A percentile compares a stretch with the other conserved stretches of the same genome.
These are phyloP conservation scores for Gelatoporia subvermispora DNA, from an alignment of 768 basidiomycete species.

Conservation along the genomic window DNA sequence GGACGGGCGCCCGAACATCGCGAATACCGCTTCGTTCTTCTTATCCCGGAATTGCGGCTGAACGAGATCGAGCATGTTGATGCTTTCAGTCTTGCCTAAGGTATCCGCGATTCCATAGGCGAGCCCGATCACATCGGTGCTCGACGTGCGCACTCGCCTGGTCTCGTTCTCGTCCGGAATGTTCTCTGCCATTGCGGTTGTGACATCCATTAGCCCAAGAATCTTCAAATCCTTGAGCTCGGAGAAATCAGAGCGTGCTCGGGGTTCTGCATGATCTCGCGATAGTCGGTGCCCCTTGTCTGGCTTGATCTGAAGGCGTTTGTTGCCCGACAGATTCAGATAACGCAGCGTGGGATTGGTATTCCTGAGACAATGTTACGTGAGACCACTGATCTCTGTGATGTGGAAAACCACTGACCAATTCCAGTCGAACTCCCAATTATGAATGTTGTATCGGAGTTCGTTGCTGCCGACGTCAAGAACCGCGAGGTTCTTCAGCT, in stretches of 20 bases:
- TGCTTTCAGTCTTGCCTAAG: slow-evolving; percentile 69
- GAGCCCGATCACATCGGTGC: slow-evolving; percentile 86
- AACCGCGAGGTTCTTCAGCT: slow-evolving; percentile 69
- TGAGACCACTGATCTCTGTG: not conserved
- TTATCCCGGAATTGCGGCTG: slow-evolving; percentile 76
- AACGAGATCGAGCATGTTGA: slow-evolving; percentile 91
- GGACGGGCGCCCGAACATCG: slow-evolving; percentile 85
- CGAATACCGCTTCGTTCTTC: slow-evolving; percentile 84
- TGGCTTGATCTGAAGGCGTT: slow-evolving; percentile 90
- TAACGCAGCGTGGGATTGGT: slow-evolving; percentile 92
- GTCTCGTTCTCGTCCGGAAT: slow-evolving; percentile 85
- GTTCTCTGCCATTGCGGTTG: slow-evolving; percentile 50
- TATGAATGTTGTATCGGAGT: slow-evolving; percentile 95
- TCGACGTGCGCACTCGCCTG: slow-evolving; percentile 86
- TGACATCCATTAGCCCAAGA: slow-evolving; percentile 97
- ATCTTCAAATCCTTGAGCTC: slow-evolving; percentile 81
- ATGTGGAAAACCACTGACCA: slow-evolving; percentile 54
- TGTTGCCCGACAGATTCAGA: slow-evolving; percentile 96
- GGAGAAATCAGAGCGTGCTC: slow-evolving; percentile 72
- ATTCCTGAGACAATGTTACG: slow-evolving; percentile 55
- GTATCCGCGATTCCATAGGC: slow-evolving; percentile 95
- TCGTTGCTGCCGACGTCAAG: slow-evolving; percentile 93
- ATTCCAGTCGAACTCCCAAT: slow-evolving; percentile 99
- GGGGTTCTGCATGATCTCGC: slow-evolving; percentile 7
- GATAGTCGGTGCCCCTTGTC: slow-evolving; percentile 38